These are phyloP conservation scores for Mucor circinelloides DNA, from an alignment of 371 early-diverging fungal species.

Conservation along the genomic window DNA sequence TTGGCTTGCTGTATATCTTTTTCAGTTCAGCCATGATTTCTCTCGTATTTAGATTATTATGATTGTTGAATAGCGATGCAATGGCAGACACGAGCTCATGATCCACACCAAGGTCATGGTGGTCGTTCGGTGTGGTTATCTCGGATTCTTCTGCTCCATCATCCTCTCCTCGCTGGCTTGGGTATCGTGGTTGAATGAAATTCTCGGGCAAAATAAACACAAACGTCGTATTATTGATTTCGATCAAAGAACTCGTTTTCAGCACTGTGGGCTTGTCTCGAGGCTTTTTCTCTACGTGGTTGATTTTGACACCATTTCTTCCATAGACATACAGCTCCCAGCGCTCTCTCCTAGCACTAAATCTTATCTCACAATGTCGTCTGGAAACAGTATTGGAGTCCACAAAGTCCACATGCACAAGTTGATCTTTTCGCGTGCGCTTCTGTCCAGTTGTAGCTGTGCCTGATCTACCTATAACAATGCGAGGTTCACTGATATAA, in stretches of 20 bases:
- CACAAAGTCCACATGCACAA: conserved; percentile 43
- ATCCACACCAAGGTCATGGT: conserved; percentile 3
- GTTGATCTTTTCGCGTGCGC: neutral
- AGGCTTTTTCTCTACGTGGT: conserved; percentile 28
- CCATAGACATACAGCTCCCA: conserved; percentile 49
- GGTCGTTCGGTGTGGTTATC: neutral
- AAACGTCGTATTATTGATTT: conserved; percentile 37
- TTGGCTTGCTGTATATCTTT: neutral
- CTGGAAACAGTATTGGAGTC: conserved; percentile 40
- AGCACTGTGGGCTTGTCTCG: conserved; percentile 25
- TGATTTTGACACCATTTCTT: conserved; percentile 45
- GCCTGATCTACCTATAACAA: conserved; percentile 40
- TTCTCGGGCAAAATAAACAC: conserved; percentile 41
- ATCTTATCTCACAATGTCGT: conserved; percentile 45
- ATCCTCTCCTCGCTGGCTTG: neutral
- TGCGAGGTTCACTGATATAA: conserved; percentile 35
- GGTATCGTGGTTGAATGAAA: conserved; percentile 1
- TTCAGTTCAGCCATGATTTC: conserved; percentile 7
- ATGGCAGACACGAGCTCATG: conserved; percentile 8
- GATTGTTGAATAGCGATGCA: neutral
- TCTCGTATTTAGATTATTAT: neutral
- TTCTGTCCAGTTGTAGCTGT: neutral
- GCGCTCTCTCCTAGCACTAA: conserved; percentile 19
- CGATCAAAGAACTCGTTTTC: conserved; percentile 36
- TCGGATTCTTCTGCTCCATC: conserved; percentile 2